Conservation (phyloP, 345 rosid genomes). For the Citrus glauca region DNA sequence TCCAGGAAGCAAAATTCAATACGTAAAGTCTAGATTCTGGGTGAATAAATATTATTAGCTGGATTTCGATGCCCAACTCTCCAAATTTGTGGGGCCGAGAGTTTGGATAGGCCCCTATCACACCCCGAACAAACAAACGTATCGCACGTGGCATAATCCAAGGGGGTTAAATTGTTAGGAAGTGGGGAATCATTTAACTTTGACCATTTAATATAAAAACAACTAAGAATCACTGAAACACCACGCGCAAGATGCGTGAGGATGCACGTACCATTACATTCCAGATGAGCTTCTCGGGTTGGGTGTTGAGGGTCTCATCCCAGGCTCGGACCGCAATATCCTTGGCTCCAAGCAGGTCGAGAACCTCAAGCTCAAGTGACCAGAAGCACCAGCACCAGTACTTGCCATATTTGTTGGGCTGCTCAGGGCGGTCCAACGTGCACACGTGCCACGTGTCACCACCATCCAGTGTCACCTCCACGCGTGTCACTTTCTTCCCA, state of each 20-base stretch:
- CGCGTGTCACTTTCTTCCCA: constrained; percentile 94
- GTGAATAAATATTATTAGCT: background rate
- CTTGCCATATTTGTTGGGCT: constrained; percentile 63
- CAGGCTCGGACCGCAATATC: constrained; percentile 94
- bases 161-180: no score
- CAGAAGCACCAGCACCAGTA: constrained; percentile 99
- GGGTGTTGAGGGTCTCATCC: constrained; percentile 90
- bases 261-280: constrained; percentile 67
- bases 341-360: constrained; percentile 69
- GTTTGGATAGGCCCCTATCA: no score
- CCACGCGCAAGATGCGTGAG: background rate
- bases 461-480: constrained; percentile 86
- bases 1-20: no score
- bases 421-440: constrained; percentile 66
- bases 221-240: background rate
- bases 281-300: constrained; percentile 94
- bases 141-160: no score
- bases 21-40: no score
- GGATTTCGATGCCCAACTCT: background rate
- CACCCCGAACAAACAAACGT: no score
- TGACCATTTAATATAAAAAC: background rate
- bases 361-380: constrained; percentile 79
- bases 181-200: background rate
- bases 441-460: constrained; percentile 95
- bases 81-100: background rate